These are phyloP conservation scores for Trapa bicornis DNA, from an alignment of 345 rosid species.

Conservation along the genomic window DNA sequence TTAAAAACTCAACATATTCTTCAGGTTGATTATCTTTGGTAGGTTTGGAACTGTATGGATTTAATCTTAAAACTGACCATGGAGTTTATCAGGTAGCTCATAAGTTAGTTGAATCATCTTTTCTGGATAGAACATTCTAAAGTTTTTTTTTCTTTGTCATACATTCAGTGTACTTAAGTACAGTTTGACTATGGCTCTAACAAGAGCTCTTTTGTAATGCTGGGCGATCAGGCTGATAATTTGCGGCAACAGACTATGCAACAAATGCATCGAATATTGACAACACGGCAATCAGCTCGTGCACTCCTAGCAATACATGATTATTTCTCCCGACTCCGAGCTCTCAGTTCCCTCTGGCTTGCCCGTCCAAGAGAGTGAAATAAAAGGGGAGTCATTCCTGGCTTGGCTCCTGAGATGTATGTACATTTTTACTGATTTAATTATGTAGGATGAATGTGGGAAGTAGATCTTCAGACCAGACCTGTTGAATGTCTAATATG, in stretches of 20 bases:
- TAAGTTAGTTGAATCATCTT: too few relatives aligned
- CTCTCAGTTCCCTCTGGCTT: conserved; percentile 99
- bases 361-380: conserved; percentile 86
- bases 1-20: background rate
- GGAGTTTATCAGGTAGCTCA: too few relatives aligned
- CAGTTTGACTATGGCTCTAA: background rate
- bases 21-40: too few relatives aligned
- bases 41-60: too few relatives aligned
- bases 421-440: too few relatives aligned
- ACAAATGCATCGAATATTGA: conserved; percentile 15
- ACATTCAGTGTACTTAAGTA: too few relatives aligned
- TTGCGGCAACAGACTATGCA: conserved; percentile 1
- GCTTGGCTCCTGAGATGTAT: background rate
- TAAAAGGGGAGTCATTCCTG: too few relatives aligned
- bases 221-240: background rate
- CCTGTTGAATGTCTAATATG: background rate
- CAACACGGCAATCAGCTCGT: conserved; percentile 90
- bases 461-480: too few relatives aligned
- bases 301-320: conserved; percentile 88
- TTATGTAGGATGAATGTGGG: background rate
- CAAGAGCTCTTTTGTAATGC: background rate
- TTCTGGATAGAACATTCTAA: too few relatives aligned
- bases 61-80: too few relatives aligned
- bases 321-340: conserved; percentile 79
- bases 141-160: too few relatives aligned